Evolutionary conservation across 1,284 basidiomycete genomes (phyloP).

Genomic region (Heliocybe sulcata): DNA sequence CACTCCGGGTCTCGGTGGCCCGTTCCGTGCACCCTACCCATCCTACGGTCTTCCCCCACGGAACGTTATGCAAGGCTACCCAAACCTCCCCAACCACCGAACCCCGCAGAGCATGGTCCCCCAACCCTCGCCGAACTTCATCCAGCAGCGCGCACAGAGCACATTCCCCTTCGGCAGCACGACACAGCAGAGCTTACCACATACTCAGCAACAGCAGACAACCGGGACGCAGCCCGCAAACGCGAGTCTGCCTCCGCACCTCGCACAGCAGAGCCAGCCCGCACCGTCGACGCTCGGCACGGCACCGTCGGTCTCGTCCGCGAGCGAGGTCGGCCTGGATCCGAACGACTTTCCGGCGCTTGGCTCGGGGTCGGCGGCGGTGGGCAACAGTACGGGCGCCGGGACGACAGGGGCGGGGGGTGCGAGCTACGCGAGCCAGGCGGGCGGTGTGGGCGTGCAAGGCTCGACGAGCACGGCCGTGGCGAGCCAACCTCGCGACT

Average conservation of each 20-base stretch:
- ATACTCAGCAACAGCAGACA: constrained; percentile 24
- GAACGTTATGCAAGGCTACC: constrained; percentile 44
- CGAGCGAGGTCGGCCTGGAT: constrained; percentile 72
- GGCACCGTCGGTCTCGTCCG: constrained; percentile 53
- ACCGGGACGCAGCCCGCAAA: constrained; percentile 33
- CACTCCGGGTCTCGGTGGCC: constrained; percentile 45
- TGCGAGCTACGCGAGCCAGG: constrained; percentile 72
- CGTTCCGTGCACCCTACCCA: constrained; percentile 60
- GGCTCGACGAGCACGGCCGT: constrained; percentile 24
- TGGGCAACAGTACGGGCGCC: constrained; percentile 26
- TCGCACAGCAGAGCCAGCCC: constrained; percentile 30
- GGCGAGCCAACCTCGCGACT: constrained; percentile 51
- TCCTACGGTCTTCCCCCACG: constrained; percentile 58
- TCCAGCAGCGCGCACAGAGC: constrained; percentile 52
- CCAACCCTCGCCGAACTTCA: constrained; percentile 55
- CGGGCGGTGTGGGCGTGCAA: constrained; percentile 32
- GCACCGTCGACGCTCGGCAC: constrained; percentile 12
- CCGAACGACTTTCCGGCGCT: constrained; percentile 82
- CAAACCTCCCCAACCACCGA: constrained; percentile 51
- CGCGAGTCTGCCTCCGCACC: constrained; percentile 43
- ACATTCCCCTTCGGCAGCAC: constrained; percentile 51
- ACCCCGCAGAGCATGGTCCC: constrained; percentile 47
- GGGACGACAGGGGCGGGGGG: constrained; percentile 28
- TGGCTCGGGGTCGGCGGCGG: constrained; percentile 35
- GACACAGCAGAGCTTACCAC: constrained; percentile 30